Percentiles rank a stretch among this genome's conserved stretches.
These are phyloP conservation scores for Paramecium biaurelia DNA, from an alignment of 73 alveolate genomes.

Conservation along the genomic window DNA sequence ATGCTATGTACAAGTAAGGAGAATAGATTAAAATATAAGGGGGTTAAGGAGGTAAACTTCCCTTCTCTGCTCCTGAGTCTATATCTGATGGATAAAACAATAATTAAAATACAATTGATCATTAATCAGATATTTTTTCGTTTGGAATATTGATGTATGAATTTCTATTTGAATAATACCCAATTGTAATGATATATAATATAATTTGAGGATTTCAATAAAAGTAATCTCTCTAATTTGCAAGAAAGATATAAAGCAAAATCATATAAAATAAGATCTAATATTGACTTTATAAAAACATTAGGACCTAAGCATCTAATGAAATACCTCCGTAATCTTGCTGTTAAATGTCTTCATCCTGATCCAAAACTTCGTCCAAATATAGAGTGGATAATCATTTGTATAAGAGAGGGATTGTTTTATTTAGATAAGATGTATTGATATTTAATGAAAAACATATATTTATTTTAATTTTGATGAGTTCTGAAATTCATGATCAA, in stretches of 20 bases:
- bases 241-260: not conserved
- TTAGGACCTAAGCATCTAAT: constrained; percentile 10
- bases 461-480: not conserved
- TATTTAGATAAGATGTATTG: constrained; percentile 29
- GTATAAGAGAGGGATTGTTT: not conserved
- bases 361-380: not conserved
- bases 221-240: not conserved
- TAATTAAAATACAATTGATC: not conserved
- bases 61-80: not conserved
- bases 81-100: not conserved
- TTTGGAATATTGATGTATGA: constrained; percentile 21
- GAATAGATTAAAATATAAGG: not conserved
- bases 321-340: not conserved
- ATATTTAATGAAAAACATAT: not conserved
- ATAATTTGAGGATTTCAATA: not conserved
- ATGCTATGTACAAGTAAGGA: not conserved
- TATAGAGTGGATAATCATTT: not conserved
- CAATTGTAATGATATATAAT: not conserved
- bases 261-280: not conserved
- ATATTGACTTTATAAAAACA: not conserved
- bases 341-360: not conserved
- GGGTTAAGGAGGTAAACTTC: not conserved
- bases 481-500: not conserved
- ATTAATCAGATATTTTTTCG: not conserved
- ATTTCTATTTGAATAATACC: not conserved